A percentile compares a stretch with the other conserved stretches of the same genome.
Conservation (phyloP, 1,284 basidiomycete species). For the Sanghuangporus baumii region DNA sequence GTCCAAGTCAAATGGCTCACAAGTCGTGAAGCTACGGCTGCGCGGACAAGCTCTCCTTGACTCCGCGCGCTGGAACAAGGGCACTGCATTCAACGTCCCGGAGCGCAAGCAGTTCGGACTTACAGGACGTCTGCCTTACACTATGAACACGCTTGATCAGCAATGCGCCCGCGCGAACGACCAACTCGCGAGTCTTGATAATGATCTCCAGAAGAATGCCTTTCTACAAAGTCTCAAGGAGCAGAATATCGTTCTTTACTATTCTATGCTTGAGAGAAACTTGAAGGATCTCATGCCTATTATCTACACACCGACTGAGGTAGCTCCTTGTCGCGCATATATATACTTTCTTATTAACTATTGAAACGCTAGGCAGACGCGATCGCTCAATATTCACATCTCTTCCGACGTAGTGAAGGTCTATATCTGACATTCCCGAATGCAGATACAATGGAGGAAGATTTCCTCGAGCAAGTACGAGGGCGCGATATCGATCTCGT, state of each 20-base stretch:
- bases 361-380: slow-evolving; percentile 57
- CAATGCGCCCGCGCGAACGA: slow-evolving; percentile 69
- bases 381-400: slow-evolving; percentile 74
- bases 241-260: slow-evolving; percentile 76
- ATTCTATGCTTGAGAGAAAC: slow-evolving; percentile 53
- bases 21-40: slow-evolving; percentile 25
- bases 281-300: slow-evolving; percentile 72
- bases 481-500: slow-evolving; percentile 65
- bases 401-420: slow-evolving; percentile 72
- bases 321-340: slow-evolving; percentile 22
- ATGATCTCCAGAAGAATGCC: slow-evolving; percentile 59
- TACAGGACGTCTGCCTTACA: slow-evolving; percentile 71
- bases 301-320: slow-evolving; percentile 70
- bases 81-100: slow-evolving; percentile 62
- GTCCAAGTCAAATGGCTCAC: background rate
- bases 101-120: slow-evolving; percentile 72
- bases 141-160: slow-evolving; percentile 70
- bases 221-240: slow-evolving; percentile 68
- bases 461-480: slow-evolving; percentile 60
- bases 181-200: slow-evolving; percentile 47
- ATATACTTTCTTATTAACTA: background rate
- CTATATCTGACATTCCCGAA: slow-evolving; percentile 62
- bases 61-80: slow-evolving; percentile 64
- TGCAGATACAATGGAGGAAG: slow-evolving; percentile 68
- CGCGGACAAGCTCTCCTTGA: slow-evolving; percentile 58